Base-by-base conservation (phyloP, 2,329 filamentous ascomycete species). In the Chrysoporthe austroafricana region DNA sequence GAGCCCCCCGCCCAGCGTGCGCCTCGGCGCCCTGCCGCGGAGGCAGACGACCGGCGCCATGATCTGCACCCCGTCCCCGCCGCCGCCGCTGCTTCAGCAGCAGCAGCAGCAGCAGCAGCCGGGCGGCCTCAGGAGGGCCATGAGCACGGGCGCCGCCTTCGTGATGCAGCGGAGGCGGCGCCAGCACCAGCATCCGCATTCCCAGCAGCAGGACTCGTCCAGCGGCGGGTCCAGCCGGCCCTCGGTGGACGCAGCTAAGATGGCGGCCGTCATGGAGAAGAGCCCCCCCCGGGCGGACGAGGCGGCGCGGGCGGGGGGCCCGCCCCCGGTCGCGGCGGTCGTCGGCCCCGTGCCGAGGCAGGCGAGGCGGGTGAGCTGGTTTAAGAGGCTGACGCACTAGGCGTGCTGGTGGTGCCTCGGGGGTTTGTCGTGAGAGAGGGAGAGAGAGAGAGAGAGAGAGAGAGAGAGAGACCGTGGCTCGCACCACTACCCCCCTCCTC, bases 101-200 rank as follows among this genome's bases (percentile, higher is more conserved):
- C 26, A 26, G 26, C 26, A 26, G 26, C 26, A 26, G 26, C 26
- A 26, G 26, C 26, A 26, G 26, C 69, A 68, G 39, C 57, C 66
- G 21, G 44, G 43, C 5, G 64, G 69, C 42, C 21, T 76, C 11
- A 79, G 77, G 43, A 77, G 82, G 34, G 77, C 82, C 2, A 80
- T 81, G 3, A 85, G 83, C 54, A 81, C 80, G 0, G 83, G 84
- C 0, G 79, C 81, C 1, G 80, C 81, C 4, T 84, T 82, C 63
- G 79, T 84, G 75, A 79, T 84, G 75, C 79, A 82, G 66, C 77
- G 77, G 34, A 77, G 76, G n/a, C 74, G 75, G 46, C 70, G 74
- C 26, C 26, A 26, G 26, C 26, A 26, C 26, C 26, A 26, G 2
- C 26, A 26, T 26, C 26, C 26, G 26, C 26, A 26, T 26, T 26